phyloP scores from a whole-genome alignment of 2,329 filamentous ascomycete species.

The Pestalotiopsis sp. region DNA sequence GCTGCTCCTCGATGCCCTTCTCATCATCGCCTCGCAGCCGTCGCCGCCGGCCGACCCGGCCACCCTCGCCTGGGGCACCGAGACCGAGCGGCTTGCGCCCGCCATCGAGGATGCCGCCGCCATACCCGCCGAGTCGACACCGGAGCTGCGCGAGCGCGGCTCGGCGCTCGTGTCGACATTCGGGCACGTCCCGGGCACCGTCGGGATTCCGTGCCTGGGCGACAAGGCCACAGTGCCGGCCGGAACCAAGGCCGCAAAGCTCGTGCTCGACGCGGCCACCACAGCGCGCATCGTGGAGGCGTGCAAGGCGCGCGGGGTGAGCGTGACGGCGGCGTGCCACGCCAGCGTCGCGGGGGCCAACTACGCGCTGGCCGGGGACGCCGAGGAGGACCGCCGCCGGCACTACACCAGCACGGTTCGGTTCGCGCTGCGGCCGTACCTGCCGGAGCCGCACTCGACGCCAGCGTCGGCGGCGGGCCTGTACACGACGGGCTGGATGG shows the following conservation, averaged over 20 bases:
- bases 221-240: no score
- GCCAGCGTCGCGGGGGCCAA: conserved; percentile 29
- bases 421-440: conserved; percentile 25
- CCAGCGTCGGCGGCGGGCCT: conserved; percentile 23
- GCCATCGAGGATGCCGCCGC: no score
- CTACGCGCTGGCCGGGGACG: conserved; percentile 21
- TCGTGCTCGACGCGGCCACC: conserved; percentile 16
- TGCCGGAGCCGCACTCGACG: conserved; percentile 27
- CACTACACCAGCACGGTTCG: conserved; percentile 31
- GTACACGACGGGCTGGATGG: neutral
- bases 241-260: no score
- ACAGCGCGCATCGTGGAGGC: conserved; percentile 21
- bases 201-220: no score
- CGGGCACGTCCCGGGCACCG: no score
- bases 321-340: conserved; percentile 30
- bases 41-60: conserved; percentile 19
- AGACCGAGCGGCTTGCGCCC: conserved; percentile 8
- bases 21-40: conserved; percentile 18
- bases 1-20: conserved; percentile 25
- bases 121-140: no score
- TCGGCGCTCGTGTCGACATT: no score
- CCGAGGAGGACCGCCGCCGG: neutral
- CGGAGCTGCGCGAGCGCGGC: no score
- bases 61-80: conserved; percentile 27
- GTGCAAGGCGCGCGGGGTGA: conserved; percentile 20